phyloP scores from a whole-genome alignment of 2,329 filamentous ascomycete species.

The Colletotrichum destructivum region DNA sequence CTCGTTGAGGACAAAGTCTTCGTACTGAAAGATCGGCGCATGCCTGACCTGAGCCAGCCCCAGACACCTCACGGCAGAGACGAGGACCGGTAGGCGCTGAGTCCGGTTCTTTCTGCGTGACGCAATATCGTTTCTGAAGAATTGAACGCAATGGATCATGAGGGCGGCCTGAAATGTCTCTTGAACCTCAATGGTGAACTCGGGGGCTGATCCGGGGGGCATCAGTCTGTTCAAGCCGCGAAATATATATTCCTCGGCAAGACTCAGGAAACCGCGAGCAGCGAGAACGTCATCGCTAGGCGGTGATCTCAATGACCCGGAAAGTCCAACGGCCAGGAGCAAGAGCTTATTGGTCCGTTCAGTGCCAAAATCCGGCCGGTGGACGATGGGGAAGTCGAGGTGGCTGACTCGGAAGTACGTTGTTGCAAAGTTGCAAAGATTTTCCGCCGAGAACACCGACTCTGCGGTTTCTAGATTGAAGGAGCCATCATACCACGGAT shows the following conservation, averaged over 20 bases:
- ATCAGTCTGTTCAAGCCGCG: conserved; percentile 33
- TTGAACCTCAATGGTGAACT: conserved; percentile 25
- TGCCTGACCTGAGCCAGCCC: conserved; percentile 41
- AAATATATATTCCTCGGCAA: conserved; percentile 45
- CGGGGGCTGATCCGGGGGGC: conserved; percentile 9
- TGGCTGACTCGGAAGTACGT: conserved; percentile 49
- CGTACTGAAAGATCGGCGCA: conserved; percentile 31
- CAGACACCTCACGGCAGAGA: conserved; percentile 42
- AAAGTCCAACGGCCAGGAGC: conserved; percentile 43
- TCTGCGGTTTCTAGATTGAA: conserved; percentile 41
- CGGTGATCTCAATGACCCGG: conserved; percentile 42
- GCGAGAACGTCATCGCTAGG: conserved; percentile 43
- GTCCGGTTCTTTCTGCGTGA: conserved; percentile 33
- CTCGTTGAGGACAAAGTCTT: conserved; percentile 43
- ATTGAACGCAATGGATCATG: conserved; percentile 44
- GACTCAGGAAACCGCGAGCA: conserved; percentile 31
- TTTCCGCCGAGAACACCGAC: conserved; percentile 44
- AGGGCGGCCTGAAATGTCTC: conserved; percentile 48
- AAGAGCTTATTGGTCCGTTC: conserved; percentile 38
- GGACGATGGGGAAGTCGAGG: conserved; percentile 48
- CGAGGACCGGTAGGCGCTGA: conserved; percentile 44
- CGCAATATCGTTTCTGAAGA: conserved; percentile 42
- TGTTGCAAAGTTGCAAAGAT: conserved; percentile 43
- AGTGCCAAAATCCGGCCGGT: conserved; percentile 46
- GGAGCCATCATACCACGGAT: conserved; percentile 38